A percentile compares a stretch with the other conserved stretches of the same genome.
phyloP scores from a whole-genome alignment of 2,329 filamentous ascomycete species.

The Fusarium brevicatenulatum region DNA sequence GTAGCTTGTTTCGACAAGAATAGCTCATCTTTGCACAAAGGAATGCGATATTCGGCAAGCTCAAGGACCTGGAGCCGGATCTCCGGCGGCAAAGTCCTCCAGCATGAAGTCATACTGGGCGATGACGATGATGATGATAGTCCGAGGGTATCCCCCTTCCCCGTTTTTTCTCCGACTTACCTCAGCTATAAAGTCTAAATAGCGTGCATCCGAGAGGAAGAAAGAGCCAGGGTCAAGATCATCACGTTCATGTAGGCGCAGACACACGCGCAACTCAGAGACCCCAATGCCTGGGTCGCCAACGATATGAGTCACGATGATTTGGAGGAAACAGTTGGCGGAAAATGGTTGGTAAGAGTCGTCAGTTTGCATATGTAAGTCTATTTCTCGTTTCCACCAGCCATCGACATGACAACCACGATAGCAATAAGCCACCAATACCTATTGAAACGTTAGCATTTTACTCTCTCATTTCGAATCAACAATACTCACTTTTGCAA shows the following conservation, averaged over 20 bases:
- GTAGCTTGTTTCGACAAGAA: not conserved
- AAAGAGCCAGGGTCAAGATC: not conserved
- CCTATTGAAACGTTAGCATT: conserved; percentile 56
- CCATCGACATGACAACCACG: conserved; percentile 62
- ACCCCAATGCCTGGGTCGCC: not conserved
- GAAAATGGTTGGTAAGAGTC: conserved; percentile 1
- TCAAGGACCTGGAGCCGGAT: not conserved
- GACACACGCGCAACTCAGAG: not conserved
- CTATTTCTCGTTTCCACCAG: conserved; percentile 65
- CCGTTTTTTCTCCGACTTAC: not conserved
- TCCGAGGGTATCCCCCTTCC: not conserved
- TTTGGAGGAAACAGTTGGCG: not conserved
- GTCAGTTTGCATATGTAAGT: conserved; percentile 20
- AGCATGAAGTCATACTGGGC: not conserved
- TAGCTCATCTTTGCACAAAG: not conserved
- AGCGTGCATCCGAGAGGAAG: no score
- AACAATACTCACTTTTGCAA: conserved; percentile 68
- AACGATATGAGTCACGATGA: not conserved
- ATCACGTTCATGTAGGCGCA: not conserved
- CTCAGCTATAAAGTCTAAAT: no score
- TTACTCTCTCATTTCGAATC: not conserved
- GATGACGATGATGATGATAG: not conserved
- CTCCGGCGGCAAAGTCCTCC: not conserved
- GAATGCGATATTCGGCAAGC: not conserved
- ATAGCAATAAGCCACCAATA: conserved; percentile 74